Base-by-base conservation (phyloP, 2,329 filamentous ascomycete species). In the Fusarium ramigenum region DNA sequence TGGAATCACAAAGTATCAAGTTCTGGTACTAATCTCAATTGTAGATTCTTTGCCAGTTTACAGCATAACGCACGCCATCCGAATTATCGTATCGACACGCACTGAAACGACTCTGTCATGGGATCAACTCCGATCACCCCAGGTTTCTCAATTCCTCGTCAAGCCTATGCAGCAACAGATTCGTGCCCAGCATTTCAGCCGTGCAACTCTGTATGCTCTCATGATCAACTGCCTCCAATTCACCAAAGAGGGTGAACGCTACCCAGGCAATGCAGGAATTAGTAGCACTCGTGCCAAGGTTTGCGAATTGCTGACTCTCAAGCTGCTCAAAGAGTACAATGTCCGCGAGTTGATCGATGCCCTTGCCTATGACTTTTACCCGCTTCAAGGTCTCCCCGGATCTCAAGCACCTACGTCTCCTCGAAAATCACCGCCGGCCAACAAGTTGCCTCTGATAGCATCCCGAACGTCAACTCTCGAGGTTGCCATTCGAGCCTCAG, bases 191-290 rank as follows among this genome's bases (percentile, higher is more conserved):
- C 93, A 97, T 82, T 96, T 97, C 81, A 95, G 93, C 36, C 89
- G 93, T 53, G 95, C 93, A 15, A 96, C 95, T 0, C 82, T 98
- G 42, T 98, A 97, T 83, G 94, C 95, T 5, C 85, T 98, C 75
- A 92, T 98, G 88, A 94, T 95, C 54, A 98, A 98, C 79, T 97
- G 94, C 79, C 86, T 98, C 62, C 96, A 98, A 80, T 98, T 98
- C 82, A 88, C 89, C 79, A 98, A 97, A 82, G 96, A 98, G 81
- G 91, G 90, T 9, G 92, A 96, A 77, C 83, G 92, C 63, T 93
- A 93, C 78, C 93, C 94, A 5, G 95, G 93, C 46, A 97, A 95
- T 79, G 91, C 94, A 61, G 95, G 95, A 42, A 93, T 91, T 21
- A 96, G 92, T 82, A 92, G 89, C 75, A 97, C 96, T 14, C 89